Percentiles rank a stretch among this genome's conserved stretches.
Conservation (phyloP, 495 filamentous ascomycete genomes). For the Stereocaulon alpinum region DNA sequence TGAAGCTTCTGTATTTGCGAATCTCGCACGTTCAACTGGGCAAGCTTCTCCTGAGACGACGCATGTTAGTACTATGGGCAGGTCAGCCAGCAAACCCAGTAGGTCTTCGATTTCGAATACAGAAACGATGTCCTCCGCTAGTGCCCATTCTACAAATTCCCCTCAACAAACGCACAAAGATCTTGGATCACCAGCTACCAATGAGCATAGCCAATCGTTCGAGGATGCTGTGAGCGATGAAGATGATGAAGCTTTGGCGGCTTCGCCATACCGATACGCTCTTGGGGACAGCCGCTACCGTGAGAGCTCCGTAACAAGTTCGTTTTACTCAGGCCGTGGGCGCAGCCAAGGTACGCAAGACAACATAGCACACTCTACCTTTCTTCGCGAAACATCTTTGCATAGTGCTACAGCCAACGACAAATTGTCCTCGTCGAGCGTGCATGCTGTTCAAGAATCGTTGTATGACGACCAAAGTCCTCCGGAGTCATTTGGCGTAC, state of each 20-base stretch:
- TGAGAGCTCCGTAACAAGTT: neutral
- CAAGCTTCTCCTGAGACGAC: conserved; percentile 52
- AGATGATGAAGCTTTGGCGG: neutral
- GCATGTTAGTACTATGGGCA: conserved; percentile 32
- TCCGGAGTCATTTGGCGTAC: neutral
- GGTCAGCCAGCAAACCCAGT: conserved; percentile 1
- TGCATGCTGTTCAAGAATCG: neutral
- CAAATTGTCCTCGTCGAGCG: neutral
- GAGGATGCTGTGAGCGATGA: neutral
- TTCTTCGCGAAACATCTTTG: neutral
- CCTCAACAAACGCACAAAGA: neutral
- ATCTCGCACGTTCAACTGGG: conserved; percentile 48
- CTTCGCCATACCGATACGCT: neutral
- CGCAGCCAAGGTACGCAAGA: neutral
- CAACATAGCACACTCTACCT: neutral
- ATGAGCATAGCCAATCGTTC: neutral
- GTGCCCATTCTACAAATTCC: neutral
- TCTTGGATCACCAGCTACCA: neutral
- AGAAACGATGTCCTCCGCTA: neutral
- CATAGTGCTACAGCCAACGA: neutral
- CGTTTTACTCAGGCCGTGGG: conserved; percentile 4
- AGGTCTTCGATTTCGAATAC: conserved; percentile 25
- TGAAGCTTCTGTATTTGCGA: conserved; percentile 62
- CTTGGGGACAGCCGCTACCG: conserved; percentile 5
- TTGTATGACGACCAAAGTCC: neutral